Conservation (phyloP, 2,329 filamentous ascomycete species). For the Emmonsiellopsis sp. region DNA sequence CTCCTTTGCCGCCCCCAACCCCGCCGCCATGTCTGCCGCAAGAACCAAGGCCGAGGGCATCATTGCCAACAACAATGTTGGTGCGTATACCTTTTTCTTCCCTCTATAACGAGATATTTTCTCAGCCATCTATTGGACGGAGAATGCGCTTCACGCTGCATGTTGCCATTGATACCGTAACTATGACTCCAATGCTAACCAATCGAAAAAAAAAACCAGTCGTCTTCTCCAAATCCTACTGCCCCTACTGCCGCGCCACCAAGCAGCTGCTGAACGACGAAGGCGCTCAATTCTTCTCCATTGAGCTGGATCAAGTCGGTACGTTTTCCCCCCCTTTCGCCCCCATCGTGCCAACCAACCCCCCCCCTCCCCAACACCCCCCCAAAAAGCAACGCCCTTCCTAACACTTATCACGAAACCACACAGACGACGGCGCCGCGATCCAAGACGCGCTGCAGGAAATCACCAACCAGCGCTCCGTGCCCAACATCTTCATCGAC, state of each 20-base stretch:
- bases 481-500: constrained; percentile 91
- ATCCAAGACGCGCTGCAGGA: constrained; percentile 77
- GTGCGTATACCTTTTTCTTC: constrained; percentile 39
- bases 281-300: constrained; percentile 61
- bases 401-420: constrained; percentile 1
- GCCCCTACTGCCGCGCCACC: constrained; percentile 77
- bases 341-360: not conserved
- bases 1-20: constrained; percentile 43
- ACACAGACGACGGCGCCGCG: constrained; percentile 64
- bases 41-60: constrained; percentile 74
- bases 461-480: constrained; percentile 74
- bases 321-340: constrained; percentile 29
- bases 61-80: constrained; percentile 82
- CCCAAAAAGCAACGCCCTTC: constrained; percentile 4
- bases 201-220: constrained; percentile 41
- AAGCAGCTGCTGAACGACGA: constrained; percentile 64
- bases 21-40: constrained; percentile 69
- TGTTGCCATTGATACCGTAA: too few relatives aligned
- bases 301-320: constrained; percentile 84
- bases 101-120: too few relatives aligned
- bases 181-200: not conserved
- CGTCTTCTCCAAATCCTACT: constrained; percentile 96
- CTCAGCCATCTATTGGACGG: not conserved
- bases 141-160: too few relatives aligned
- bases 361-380: not conserved